Evolutionary conservation across 805 yeast genomes (phyloP), one percentile per base, ranked within the genome.

Genomic region (Candida ascalaphidarum): DNA sequence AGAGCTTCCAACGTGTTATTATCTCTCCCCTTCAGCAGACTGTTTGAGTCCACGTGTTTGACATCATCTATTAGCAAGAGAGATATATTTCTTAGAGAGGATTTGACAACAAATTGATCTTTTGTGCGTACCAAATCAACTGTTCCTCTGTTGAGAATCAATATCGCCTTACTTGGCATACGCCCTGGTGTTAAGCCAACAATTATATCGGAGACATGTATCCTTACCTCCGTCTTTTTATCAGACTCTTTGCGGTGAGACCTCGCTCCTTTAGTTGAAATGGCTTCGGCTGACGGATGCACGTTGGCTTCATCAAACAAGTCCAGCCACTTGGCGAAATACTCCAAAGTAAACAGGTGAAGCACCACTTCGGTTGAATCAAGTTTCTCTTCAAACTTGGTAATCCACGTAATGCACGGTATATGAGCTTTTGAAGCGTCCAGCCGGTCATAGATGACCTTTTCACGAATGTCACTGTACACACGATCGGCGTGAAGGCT

Each of bases 61-160:
- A 35, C 25, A 32, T 84, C 92, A 53, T 85, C 95, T 26, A 81
- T 74, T 19, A 85, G 47, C 8, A 78, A 50, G 3, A 81, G 28
- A 0, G 68, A 52, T 0, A 75, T 46, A 4, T 68, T 61, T 25
- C 77, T 61, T 6, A 79, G 46, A 0, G 77, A 65, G 9, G 69
- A 44, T 30, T 65, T 70, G 4, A 65, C 33, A 31, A 46, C 50
- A 10, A 50, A 46, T 22, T 50, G 61, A 14, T 48, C 40, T 2
- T 34, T 39, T 8, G 46, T 61, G 11, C 65, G 34, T 2, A 58
- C 48, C 2, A 77, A 28, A 26, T 74, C 81, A 5, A 71, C 52
- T 23, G 55, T 70, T 4, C 82, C 86, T 30, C 67, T 68, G 9
- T 65, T 60, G 1, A 81, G 33, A 1, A 71, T 54, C 5, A 83